Evolutionary conservation across 2,329 filamentous ascomycete genomes (phyloP), one percentile per base, ranked within the genome.

Genomic region (Xylaria sp.): DNA sequence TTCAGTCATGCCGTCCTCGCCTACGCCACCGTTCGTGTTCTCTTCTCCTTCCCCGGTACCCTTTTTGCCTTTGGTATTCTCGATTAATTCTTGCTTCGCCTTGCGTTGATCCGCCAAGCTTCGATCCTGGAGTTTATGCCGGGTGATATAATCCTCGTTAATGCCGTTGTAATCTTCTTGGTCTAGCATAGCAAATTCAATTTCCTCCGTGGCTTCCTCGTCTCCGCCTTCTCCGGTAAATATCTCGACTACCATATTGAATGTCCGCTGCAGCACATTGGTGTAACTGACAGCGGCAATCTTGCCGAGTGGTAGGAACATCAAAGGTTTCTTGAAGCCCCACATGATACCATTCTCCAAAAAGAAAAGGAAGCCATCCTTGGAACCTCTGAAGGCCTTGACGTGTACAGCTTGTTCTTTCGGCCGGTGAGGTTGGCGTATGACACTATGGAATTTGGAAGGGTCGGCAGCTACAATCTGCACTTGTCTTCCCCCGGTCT

Each of bases 141-240:
- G 82, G 72, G 85, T 84, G 53, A 91, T 82, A 72, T 89, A 92
- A n/a, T 74, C 76, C 69, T 86, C 84, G 72, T 90, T 87, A 67
- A 92, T 91, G 25, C 84, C 86, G 4, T 79, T 81, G 67, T 89
- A 91, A 73, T 92, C 88, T 69, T 88, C 87, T 77, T 92, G 89
- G 72, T 92, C 89, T 20, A 92, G 76, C 89, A 91, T 91, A 42
- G 82, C 83, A 69, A 91, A 91, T 74, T 91, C 89, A 25, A 90
- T 79, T 73, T 91, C 89, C 68, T 89, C 86, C 1, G 82, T 86
- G 13, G 76, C 77, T 44, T 84, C 83, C 17, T 79, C 81, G 11
- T 81, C 82, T 4, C 77, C 80, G 10, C 71, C 72, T 54, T 75
- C 71, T 33, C 70, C 73, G 0, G 81, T 78, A 58, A 86, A 86